These are phyloP conservation scores for Fusarium nurragi DNA, from an alignment of 2,329 filamentous ascomycete species.

Conservation along the genomic window DNA sequence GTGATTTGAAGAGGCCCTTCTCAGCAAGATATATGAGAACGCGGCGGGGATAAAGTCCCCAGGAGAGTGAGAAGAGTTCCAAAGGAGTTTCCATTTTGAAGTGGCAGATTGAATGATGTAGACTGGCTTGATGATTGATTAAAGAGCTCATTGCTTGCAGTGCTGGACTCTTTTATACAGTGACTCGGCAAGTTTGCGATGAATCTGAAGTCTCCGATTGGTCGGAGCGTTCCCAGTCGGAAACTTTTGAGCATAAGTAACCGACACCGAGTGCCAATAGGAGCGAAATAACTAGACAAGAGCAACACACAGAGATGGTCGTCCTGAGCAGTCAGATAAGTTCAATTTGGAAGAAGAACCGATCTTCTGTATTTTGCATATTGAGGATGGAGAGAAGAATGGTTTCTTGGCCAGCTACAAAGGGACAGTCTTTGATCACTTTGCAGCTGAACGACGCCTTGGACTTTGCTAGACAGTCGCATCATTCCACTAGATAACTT, in stretches of 20 bases:
- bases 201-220: conserved; percentile 1
- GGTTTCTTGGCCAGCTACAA: no score
- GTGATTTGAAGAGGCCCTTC: conserved; percentile 12
- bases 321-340: no score
- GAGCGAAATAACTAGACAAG: no score
- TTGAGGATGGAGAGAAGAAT: no score
- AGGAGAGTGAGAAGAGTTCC: conserved; percentile 25
- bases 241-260: neutral
- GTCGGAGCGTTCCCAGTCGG: neutral
- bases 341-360: no score
- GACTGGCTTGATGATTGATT: fast-evolving
- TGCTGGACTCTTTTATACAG: neutral
- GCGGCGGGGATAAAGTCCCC: conserved; percentile 29
- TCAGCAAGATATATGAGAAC: conserved; percentile 25
- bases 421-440: no score
- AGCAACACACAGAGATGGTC: no score
- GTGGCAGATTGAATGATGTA: no score
- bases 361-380: no score
- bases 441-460: no score
- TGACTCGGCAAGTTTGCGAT: neutral
- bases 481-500: no score
- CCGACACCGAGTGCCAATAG: neutral
- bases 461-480: no score
- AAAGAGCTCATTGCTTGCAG: fast-evolving
- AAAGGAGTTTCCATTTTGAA: conserved; percentile 10